A percentile compares a stretch with the other conserved stretches of the same genome.
Evolutionary conservation across 371 early-diverging fungal genomes (phyloP).

Genomic region (Mucor mucedo): DNA sequence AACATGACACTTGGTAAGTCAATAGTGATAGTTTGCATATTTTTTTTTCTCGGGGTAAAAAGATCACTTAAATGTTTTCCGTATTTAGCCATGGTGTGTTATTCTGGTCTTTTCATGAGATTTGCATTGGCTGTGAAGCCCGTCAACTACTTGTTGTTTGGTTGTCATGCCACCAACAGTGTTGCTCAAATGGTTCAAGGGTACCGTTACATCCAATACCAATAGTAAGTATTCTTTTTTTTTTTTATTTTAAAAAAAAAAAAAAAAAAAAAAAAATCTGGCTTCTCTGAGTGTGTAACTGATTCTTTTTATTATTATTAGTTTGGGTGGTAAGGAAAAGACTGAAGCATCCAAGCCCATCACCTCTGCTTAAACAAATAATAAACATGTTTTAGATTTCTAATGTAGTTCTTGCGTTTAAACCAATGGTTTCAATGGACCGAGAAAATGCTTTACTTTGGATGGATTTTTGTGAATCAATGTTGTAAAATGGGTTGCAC

Average conservation of each 20-base stretch:
- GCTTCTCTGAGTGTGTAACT: background rate
- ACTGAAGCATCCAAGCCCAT: constrained; percentile 16
- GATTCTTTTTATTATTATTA: constrained; percentile 12
- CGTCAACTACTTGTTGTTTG: constrained; percentile 88
- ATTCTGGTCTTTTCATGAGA: constrained; percentile 94
- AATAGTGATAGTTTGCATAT: background rate
- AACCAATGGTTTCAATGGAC: constrained; percentile 65
- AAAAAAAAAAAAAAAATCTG: background rate
- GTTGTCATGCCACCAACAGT: constrained; percentile 93
- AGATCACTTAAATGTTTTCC: background rate
- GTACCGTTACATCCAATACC: constrained; percentile 79
- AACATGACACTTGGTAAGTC: constrained; percentile 88
- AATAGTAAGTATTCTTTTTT: constrained; percentile 63
- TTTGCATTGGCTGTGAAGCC: constrained; percentile 95
- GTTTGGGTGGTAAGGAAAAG: constrained; percentile 45
- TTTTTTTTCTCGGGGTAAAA: background rate
- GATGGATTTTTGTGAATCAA: constrained; percentile 62
- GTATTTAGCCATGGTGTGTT: constrained; percentile 66
- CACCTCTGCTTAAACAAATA: constrained; percentile 5
- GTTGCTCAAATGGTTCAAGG: constrained; percentile 86
- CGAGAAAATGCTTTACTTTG: constrained; percentile 60
- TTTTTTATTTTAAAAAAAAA: background rate
- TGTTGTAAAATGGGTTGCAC: constrained; percentile 84
- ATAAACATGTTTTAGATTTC: constrained; percentile 17
- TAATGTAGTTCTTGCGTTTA: constrained; percentile 33